These are phyloP conservation scores for Hypoxylon sp. DNA, from an alignment of 2,329 filamentous ascomycete genomes.

Conservation along the genomic window DNA sequence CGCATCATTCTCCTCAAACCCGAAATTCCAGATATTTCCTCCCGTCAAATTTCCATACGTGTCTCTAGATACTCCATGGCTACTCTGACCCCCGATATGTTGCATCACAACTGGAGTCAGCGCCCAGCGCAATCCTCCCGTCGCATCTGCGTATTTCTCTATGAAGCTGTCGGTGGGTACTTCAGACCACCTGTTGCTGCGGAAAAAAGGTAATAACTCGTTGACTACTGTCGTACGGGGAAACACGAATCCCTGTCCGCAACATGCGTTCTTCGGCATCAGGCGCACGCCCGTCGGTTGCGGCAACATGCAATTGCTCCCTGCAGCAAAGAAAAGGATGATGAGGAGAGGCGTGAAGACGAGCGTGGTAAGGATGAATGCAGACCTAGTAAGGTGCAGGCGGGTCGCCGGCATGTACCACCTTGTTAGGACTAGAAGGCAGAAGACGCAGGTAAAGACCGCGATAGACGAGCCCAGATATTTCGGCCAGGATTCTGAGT, in stretches of 20 bases:
- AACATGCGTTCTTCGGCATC: constrained; percentile 50
- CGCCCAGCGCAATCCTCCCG: constrained; percentile 46
- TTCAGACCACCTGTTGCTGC: constrained; percentile 27
- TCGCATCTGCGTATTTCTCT: constrained; percentile 47
- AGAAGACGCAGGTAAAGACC: constrained; percentile 2
- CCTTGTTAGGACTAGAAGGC: constrained; percentile 27
- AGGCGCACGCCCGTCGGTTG: constrained; percentile 42
- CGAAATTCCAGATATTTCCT: constrained; percentile 38
- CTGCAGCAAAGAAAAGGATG: constrained; percentile 49
- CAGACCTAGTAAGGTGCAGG: constrained; percentile 28
- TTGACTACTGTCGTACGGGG: constrained; percentile 43
- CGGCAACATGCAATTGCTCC: constrained; percentile 47
- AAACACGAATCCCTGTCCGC: constrained; percentile 52
- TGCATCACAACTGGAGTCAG: constrained; percentile 52
- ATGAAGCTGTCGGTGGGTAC: constrained; percentile 51
- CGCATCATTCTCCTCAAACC: constrained; percentile 50
- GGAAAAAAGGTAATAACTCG: constrained; percentile 47
- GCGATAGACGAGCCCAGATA: constrained; percentile 43
- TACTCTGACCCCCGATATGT: constrained; percentile 51
- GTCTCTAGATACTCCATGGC: constrained; percentile 42
- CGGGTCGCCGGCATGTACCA: constrained; percentile 38
- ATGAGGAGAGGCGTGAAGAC: constrained; percentile 49
- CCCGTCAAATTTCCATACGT: constrained; percentile 33
- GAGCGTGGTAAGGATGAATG: constrained; percentile 35
- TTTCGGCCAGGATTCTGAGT: constrained; percentile 47